Base-by-base conservation (phyloP, 164 flowering plant genomes). In the Litsea cubeba region DNA sequence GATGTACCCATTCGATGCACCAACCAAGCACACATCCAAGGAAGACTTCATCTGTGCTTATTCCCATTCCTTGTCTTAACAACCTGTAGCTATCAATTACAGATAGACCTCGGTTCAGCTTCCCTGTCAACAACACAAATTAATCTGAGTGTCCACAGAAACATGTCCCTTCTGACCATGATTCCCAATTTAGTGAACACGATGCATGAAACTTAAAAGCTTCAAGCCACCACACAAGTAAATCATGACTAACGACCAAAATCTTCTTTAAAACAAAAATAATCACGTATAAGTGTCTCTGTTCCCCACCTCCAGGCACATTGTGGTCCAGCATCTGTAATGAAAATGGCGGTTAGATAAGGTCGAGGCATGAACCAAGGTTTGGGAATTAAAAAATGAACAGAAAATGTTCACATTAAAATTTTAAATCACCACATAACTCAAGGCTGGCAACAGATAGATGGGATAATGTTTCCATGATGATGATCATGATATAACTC, bases 281-380 rank as follows among this genome's bases (percentile, higher is more conserved):
- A 46, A 67, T 68, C 14, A 65, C 4, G 11, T 64, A n/a, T 35
- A 54, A 50, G n/a, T 32, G 25, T 66, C 50, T 66, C 50, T 15
- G 57, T n/a, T 77, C 68, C 85, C 50, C 68, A 94, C 98, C 98
- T 86, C 97, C 96, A 68, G 93, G 94, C 2, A 95, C 97, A 86
- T 93, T 95, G 86, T 95, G 91, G 77, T 95, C 97, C 88, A 95
- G 83, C 98, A 95, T 95, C 98, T 94, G 97, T 76, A 72, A 79
- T 7, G 74, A 10, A 75, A 58, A 17, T 69, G 58, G 30, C 14
- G 62, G 12, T 69, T 62, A 70, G 30, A 75, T 40, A 83, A 30
- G 68, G 70, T 68, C 57, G 74, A 62, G 70, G 1, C n/a, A 24
- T 12, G 35, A 14, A 24, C 3, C 24, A 63, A 63, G 65, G 66